Conservation (phyloP, 306 rosid genomes). For the Betula pendula region DNA sequence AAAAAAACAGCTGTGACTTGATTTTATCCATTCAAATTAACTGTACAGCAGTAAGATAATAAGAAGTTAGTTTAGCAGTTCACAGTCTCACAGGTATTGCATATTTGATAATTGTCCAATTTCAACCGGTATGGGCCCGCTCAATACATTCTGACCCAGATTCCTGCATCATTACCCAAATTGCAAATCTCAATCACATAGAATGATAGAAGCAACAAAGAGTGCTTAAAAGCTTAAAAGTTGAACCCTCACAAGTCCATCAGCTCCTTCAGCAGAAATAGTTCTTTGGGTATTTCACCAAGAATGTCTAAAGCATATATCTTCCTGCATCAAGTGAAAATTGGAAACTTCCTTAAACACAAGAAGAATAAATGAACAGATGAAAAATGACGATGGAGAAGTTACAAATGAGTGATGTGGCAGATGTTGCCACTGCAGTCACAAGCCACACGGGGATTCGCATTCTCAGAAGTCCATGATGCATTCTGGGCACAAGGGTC, state of each 20-base stretch:
- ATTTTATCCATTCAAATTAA: not conserved
- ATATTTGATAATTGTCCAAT: constrained; percentile 32
- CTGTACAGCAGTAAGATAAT: not conserved
- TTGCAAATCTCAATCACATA: not conserved
- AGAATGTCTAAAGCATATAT: constrained; percentile 36
- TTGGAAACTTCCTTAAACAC: not conserved
- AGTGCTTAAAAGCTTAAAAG: not conserved
- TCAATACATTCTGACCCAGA: constrained; percentile 39
- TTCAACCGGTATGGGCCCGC: constrained; percentile 36
- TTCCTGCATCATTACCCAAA: constrained; percentile 34
- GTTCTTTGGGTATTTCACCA: constrained; percentile 39
- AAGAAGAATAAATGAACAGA: not conserved
- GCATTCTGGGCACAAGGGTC: constrained; percentile 39
- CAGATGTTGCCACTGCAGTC: constrained; percentile 28
- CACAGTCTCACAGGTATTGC: constrained; percentile 32
- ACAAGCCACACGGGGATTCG: constrained; percentile 37
- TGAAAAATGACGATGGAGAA: not conserved
- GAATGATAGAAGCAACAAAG: not conserved
- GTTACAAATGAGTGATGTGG: constrained; percentile 40
- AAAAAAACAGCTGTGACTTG: not conserved
- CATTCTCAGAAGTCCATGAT: constrained; percentile 31
- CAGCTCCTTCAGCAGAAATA: constrained; percentile 39
- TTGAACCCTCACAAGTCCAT: constrained; percentile 37
- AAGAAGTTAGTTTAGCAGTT: constrained; percentile 1
- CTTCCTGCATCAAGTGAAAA: constrained; percentile 27